Base-by-base conservation (phyloP, 108 stramenopile genomes). In the Skeletonema costatum region DNA sequence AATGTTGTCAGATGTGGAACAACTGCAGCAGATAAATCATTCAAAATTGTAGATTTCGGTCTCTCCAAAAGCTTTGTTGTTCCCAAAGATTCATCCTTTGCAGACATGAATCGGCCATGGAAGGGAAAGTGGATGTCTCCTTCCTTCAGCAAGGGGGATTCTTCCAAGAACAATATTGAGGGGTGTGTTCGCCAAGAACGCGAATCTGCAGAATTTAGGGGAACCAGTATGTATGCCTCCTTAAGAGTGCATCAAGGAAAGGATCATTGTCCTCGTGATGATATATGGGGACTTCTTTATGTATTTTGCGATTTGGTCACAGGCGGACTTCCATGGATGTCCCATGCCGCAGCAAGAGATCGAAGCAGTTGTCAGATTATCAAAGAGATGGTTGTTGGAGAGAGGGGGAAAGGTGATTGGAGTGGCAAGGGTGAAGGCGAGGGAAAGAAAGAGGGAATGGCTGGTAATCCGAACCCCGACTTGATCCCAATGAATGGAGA, bases 301-400 rank as follows among this genome's bases (percentile, higher is more conserved):
- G 94, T 95, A 21, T 95, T 95, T 86, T 95, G 94, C 71, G 94
- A 95, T 78, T 74, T 95, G 61, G 89, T 93, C 12, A 84, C 86
- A 32, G 94, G 94, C 4, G 94, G 94, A 16, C 66, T 95, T 59
- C 94, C 94, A 6, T 95, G 94, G 94, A 95, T 95, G 94, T 83
- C 80, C 5, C 74, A 92, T 73, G 94, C 94, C 7, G 88, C 90
- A 56, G 87, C 84, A 41, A 66, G 89, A 31, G 91, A 95, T 68
- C 76, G 94, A 44, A 73, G 53, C 1, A 77, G 78, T 12, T 95
- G 94, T 82, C 89, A 88, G 33, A 83, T 81, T 19, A 42, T 95
- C 25, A 95, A 95, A 66, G 90, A 93, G 71, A 81, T 87, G 14
- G 87, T 95, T 14, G 80, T 89, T 58, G 91, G 93, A 8, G 84